phyloP scores from a whole-genome alignment of 2,329 filamentous ascomycete genomes.

The Aspergillus pseudoterreus region DNA sequence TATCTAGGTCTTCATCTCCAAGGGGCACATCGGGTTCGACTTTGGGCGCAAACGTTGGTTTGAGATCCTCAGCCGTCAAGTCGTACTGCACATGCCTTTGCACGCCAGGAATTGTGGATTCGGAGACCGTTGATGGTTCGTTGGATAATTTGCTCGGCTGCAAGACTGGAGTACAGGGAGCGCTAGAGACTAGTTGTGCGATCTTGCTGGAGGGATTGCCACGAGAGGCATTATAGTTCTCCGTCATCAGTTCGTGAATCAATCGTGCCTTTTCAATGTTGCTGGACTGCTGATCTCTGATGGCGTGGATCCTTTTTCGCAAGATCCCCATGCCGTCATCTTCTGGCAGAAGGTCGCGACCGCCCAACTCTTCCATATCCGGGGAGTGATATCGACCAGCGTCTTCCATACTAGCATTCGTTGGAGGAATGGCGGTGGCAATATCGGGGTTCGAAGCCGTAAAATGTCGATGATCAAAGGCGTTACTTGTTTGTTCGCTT shows the following conservation, averaged over 20 bases:
- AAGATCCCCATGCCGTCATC: constrained; percentile 74
- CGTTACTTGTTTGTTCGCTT: neutral
- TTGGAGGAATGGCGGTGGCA: neutral
- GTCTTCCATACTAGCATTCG: neutral
- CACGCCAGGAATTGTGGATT: constrained; percentile 24
- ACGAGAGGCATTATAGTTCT: constrained; percentile 58
- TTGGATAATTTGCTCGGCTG: constrained; percentile 11
- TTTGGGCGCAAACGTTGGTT: constrained; percentile 62
- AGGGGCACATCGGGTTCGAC: constrained; percentile 25
- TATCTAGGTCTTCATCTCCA: constrained; percentile 39
- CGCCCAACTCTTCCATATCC: constrained; percentile 15
- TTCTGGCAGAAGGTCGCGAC: constrained; percentile 54
- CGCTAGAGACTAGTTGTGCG: too few species aligned
- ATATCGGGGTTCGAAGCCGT: neutral
- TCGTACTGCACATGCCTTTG: constrained; percentile 35
- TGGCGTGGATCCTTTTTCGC: constrained; percentile 63
- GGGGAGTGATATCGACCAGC: constrained; percentile 1
- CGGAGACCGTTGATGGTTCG: constrained; percentile 23
- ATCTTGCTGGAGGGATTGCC: constrained; percentile 20
- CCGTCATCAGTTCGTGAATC: constrained; percentile 68
- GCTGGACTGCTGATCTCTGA: constrained; percentile 60
- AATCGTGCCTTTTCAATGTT: constrained; percentile 65
- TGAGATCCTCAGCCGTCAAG: constrained; percentile 54
- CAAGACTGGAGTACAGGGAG: too few species aligned
- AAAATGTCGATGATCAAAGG: neutral